Percentiles rank a stretch among this genome's conserved stretches.
phyloP scores from a whole-genome alignment of 192 early-diverging fungal species.

The Coemansia pectinata region DNA sequence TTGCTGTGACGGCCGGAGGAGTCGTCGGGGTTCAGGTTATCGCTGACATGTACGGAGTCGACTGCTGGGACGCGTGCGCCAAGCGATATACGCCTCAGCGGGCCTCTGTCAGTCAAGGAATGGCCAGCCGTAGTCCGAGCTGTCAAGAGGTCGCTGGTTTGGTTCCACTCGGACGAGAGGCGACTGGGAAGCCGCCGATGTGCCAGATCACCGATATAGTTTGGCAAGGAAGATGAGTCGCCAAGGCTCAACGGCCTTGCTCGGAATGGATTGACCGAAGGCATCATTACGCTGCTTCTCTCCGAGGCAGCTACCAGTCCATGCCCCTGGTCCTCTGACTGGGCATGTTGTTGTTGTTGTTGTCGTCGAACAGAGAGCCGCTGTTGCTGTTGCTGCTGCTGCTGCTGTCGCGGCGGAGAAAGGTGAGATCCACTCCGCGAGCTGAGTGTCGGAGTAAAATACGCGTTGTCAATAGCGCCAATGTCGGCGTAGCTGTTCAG shows the following conservation, averaged over 20 bases:
- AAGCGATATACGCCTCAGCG: slow-evolving; percentile 27
- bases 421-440: slow-evolving; percentile 43
- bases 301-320: neutral
- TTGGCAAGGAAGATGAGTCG: slow-evolving; percentile 33
- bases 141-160: neutral
- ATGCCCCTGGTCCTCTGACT: neutral
- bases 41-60: slow-evolving; percentile 1
- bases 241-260: slow-evolving; percentile 37
- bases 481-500: slow-evolving; percentile 9
- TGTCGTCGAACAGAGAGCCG: neutral
- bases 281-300: slow-evolving; percentile 19
- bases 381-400: slow-evolving; percentile 10
- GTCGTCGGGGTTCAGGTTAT: neutral
- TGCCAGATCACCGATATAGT: slow-evolving; percentile 4
- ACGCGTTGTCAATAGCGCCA: slow-evolving; percentile 35
- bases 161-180: slow-evolving; percentile 10
- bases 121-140: neutral
- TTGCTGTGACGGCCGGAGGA: slow-evolving; percentile 4
- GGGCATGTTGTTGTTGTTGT: neutral
- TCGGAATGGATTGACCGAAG: slow-evolving; percentile 46
- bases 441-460: slow-evolving; percentile 50
- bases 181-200: neutral
- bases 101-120: neutral
- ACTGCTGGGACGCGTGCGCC: slow-evolving; percentile 5
- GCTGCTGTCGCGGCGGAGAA: slow-evolving; percentile 9